Evolutionary conservation across 2,329 filamentous ascomycete species (phyloP).

Genomic region (Stagonosporopsis tanaceti): DNA sequence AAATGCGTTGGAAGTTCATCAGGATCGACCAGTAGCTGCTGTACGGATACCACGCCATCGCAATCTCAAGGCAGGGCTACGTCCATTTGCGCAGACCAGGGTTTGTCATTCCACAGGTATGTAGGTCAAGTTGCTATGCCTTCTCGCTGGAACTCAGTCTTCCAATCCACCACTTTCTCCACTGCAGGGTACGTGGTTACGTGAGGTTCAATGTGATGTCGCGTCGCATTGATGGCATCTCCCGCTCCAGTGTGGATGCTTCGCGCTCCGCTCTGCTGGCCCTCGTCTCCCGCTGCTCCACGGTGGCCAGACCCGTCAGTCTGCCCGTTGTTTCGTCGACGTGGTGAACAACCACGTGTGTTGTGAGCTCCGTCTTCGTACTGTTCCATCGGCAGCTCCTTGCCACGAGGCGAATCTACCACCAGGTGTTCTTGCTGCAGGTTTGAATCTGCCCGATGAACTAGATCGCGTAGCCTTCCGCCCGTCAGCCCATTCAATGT

Average conservation of each 20-base stretch:
- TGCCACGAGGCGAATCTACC: constrained; percentile 9
- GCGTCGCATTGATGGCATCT: not conserved
- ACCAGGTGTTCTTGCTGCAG: constrained; percentile 10
- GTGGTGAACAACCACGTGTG: constrained; percentile 16
- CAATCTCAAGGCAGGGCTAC: not conserved
- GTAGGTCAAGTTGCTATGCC: constrained; percentile 9
- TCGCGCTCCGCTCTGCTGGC: constrained; percentile 3
- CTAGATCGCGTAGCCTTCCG: constrained; percentile 26
- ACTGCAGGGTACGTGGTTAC: not conserved
- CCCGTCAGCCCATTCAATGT: constrained; percentile 29
- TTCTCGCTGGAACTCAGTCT: constrained; percentile 10
- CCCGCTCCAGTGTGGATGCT: not conserved
- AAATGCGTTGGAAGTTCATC: too few relatives aligned
- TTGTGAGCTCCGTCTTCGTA: not conserved
- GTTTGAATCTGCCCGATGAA: constrained; percentile 12
- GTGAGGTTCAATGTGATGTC: not conserved
- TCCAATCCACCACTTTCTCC: constrained; percentile 8
- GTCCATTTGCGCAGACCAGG: not conserved
- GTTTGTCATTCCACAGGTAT: not conserved
- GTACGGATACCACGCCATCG: not conserved
- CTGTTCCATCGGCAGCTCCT: not conserved
- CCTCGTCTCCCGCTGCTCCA: constrained; percentile 8
- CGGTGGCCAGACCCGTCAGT: constrained; percentile 8
- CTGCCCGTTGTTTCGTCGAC: constrained; percentile 12
- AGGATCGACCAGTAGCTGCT: not conserved